Base-by-base conservation (phyloP, 1,284 basidiomycete genomes). In the Caloboletus firmus region DNA sequence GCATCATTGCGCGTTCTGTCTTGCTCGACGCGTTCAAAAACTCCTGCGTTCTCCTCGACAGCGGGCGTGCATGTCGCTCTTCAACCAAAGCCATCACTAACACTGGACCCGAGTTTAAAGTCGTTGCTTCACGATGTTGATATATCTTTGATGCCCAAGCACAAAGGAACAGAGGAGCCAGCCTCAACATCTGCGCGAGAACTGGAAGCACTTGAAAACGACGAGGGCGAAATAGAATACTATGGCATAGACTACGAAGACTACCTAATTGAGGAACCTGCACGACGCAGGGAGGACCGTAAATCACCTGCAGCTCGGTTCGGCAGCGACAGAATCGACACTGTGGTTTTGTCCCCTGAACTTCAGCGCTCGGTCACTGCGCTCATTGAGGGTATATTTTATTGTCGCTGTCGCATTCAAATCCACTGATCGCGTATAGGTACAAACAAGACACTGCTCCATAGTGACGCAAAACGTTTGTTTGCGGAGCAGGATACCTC, bases 241-340 rank as follows among this genome's bases (percentile, higher is more conserved):
- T 35, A 62, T 43, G 57, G 63, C 39, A 62, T 67, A 30, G 66
- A 67, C 40, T 54, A 56, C 5, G 69, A 67, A 36, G 70, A 59
- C 54, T 60, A 51, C 60, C 49, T 24, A 45, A 51, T 24, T 55
- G 68, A 69, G 18, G 70, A 71, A 7, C 67, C 71, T 18, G 70
- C 72, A 32, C 64, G 60, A 13, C 67, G 59, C 24, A 69, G 72
- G 50, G 75, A 77, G 49, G 74, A 80, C 42, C 74, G 89, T 53
- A 88, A 89, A 64, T 92, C 90, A 22, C 90, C 92, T 47, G 91
- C 92, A 28, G 89, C 91, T 20, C 71, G 77, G 13, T 88, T 91
- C 69, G 93, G 92, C 17, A 88, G 87, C 59, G 80, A 84, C 58
- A 72, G 78, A 30, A 78, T 92, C 48, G 89, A 90, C 9, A 74